Conservation (phyloP, 331 rosid genomes). For the Stylosanthes scabra region DNA sequence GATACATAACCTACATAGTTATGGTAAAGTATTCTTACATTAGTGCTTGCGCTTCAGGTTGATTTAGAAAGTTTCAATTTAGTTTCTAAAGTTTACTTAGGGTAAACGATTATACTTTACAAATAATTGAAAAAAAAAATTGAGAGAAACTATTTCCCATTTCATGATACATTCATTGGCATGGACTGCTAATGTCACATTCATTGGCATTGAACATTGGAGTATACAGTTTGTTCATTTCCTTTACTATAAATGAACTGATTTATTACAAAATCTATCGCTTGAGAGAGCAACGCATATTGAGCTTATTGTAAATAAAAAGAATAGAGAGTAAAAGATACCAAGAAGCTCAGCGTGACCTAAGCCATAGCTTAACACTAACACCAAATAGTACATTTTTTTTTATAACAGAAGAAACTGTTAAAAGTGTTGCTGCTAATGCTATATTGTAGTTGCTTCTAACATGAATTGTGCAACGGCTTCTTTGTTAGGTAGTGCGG, state of each 20-base stretch:
- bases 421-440: background rate
- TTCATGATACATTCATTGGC: too few species aligned
- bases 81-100: too few species aligned
- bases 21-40: too few species aligned
- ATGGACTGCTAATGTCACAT: too few species aligned
- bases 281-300: constrained; percentile 37
- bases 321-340: constrained; percentile 5
- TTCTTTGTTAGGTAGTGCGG: constrained; percentile 79
- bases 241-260: constrained; percentile 2
- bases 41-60: too few species aligned
- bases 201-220: background rate
- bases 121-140: too few species aligned
- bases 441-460: constrained; percentile 13
- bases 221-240: constrained; percentile 13
- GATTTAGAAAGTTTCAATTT: too few species aligned
- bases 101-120: too few species aligned
- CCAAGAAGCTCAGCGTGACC: constrained; percentile 34
- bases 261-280: constrained; percentile 32
- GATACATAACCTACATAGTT: too few species aligned
- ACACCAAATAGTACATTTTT: constrained; percentile 34
- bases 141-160: too few species aligned
- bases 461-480: constrained; percentile 56
- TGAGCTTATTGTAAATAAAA: constrained; percentile 26
- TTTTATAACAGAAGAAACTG: constrained; percentile 17
- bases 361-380: constrained; percentile 31